A percentile compares a stretch with the other conserved stretches of the same genome.
Conservation (phyloP, 805 yeast species). For the Metschnikowia orientalis region DNA sequence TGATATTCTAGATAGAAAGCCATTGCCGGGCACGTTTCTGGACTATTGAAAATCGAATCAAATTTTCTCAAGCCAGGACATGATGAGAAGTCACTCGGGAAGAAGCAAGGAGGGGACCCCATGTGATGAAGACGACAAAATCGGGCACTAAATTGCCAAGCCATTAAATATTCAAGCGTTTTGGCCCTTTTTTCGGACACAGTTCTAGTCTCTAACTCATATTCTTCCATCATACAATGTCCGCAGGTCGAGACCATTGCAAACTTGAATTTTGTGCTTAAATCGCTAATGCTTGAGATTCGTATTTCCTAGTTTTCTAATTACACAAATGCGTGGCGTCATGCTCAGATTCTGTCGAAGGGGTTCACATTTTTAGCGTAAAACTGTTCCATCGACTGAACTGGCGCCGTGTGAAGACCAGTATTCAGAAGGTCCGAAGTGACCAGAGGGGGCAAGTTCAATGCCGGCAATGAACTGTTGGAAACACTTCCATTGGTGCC, state of each 20-base stretch:
- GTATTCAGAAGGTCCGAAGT: slow-evolving; percentile 10
- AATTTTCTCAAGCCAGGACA: slow-evolving; percentile 6
- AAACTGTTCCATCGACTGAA: slow-evolving; percentile 19
- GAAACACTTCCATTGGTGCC: too few relatives aligned
- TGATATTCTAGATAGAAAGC: slow-evolving; percentile 9
- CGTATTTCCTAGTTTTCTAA: too few relatives aligned
- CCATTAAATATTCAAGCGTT: slow-evolving; percentile 9
- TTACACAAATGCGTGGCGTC: too few relatives aligned
- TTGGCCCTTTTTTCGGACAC: too few relatives aligned
- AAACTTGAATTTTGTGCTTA: too few relatives aligned
- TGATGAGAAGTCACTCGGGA: slow-evolving; percentile 13
- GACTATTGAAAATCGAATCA: slow-evolving; percentile 3
- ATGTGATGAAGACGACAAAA: slow-evolving; percentile 13
- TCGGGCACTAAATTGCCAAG: slow-evolving; percentile 12
- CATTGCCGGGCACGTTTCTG: slow-evolving; percentile 9
- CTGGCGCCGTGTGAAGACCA: slow-evolving; percentile 18
- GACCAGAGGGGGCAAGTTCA: slow-evolving; percentile 16
- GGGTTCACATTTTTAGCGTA: slow-evolving; percentile 18
- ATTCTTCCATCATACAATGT: too few relatives aligned
- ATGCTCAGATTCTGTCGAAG: slow-evolving; percentile 12
- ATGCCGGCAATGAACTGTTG: slow-evolving; percentile 4
- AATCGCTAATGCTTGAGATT: too few relatives aligned
- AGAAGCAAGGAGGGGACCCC: slow-evolving; percentile 12
- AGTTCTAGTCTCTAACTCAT: too few relatives aligned
- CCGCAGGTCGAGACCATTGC: too few relatives aligned